phyloP scores from a whole-genome alignment of 805 yeast species.

The Teunomyces panamensis region DNA sequence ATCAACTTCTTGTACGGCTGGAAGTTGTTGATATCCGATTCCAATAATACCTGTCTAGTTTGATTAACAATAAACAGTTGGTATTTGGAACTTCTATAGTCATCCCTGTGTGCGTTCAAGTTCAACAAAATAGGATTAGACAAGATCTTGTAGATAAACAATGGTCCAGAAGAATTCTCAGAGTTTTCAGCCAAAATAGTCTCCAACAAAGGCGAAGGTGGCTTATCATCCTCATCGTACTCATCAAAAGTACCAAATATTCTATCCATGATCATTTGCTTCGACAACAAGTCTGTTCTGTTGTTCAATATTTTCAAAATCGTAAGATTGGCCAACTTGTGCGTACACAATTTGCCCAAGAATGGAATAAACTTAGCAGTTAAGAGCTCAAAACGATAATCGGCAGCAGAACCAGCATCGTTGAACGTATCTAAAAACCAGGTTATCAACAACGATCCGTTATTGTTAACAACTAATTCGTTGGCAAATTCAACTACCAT shows the following conservation, averaged over 20 bases:
- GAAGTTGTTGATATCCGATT: constrained; percentile 49
- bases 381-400: constrained; percentile 63
- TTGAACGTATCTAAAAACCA: constrained; percentile 86
- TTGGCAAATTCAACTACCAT: constrained; percentile 76
- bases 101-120: constrained; percentile 13
- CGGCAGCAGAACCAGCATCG: constrained; percentile 23
- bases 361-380: constrained; percentile 61
- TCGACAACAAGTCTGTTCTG: constrained; percentile 61
- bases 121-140: constrained; percentile 61
- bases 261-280: constrained; percentile 57
- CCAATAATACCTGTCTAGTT: constrained; percentile 61
- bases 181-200: constrained; percentile 61
- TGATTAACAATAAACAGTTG: constrained; percentile 59
- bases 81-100: constrained; percentile 23
- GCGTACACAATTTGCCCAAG: constrained; percentile 64
- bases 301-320: constrained; percentile 73
- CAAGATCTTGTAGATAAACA: constrained; percentile 73
- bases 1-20: constrained; percentile 82
- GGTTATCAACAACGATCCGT: constrained; percentile 85
- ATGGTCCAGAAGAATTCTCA: constrained; percentile 50
- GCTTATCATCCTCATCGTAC: constrained; percentile 15
- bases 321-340: constrained; percentile 81
- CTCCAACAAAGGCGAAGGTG: constrained; percentile 49
- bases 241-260: constrained; percentile 55
- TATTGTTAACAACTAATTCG: constrained; percentile 74